Evolutionary conservation across 202 grass and related monocot genomes (phyloP), one percentile per base, ranked within the genome.

Genomic region (Musa balbisiana): DNA sequence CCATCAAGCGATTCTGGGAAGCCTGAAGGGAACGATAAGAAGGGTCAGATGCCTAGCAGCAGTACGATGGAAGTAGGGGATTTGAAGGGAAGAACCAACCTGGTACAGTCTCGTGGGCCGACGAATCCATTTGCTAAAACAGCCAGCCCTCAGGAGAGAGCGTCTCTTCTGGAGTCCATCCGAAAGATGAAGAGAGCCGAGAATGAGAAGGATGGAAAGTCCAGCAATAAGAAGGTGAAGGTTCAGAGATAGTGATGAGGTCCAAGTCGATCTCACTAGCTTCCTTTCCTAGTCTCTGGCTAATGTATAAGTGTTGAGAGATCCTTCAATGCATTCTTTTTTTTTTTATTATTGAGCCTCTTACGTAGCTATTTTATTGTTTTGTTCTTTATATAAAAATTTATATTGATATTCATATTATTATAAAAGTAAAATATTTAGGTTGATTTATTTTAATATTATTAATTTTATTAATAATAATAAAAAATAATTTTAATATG

Each of bases 41-140:
- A 65, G 53, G 73, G 22, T 13, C 3, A 52, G 62, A 16, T 20
- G 53, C 43, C 9, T 77, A 20, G 59, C 51, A 14, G 8, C 60
- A 72, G 43, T 29, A 24, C 55, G 49, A 70, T 55, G 43, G 72
- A 19, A 11, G 75, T 14, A 14, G 75, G 62, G 63, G 50, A 19
- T 74, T 55, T 19, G 53, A 23, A 79, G 8, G 15, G 54, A 53
- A 2, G 11, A 2, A 73, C 24, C 19, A 16, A 53, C 43, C 52
- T 2, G 67, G 65, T 16, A 79, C 75, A 81, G 62, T 64, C 71
- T 55, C 80, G 87, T 55, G 52, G 80, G 14, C 87, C 90, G 24
- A 75, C 81, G 67, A 92, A 92, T 69, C 90, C 90, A 12, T 92
- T 89, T 21, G 84, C 84, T 23, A 92, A 87, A 85, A 81, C 77